Evolutionary conservation across 352 stramenopile genomes (phyloP), one percentile per base, ranked within the genome.

Genomic region (Globisporangium camurandrum): DNA sequence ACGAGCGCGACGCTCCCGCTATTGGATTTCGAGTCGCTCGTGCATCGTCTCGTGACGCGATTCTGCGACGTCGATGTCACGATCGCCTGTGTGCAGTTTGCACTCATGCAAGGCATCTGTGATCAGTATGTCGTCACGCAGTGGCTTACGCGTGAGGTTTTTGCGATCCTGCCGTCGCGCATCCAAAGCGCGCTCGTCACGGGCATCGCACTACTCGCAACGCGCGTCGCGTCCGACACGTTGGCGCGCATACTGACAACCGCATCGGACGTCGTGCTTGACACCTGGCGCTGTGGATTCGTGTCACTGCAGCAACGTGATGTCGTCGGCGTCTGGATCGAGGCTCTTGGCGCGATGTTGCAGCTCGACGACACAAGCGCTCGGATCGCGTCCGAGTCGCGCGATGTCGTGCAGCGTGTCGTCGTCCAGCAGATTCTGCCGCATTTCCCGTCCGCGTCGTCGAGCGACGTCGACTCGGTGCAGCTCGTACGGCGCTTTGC

Each of bases 31-130:
- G 46, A 51, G 27, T 50, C 51, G 28, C 9, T 59, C 5, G 17
- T 41, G 36, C 16, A 22, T 24, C 36, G 17, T 24, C n/a, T 59
- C 26, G 39, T 52, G 36, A 53, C 52, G 27, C 52, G 47, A 4
- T 49, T 49, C 44, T 49, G 44, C 9, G 36, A 59, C 23, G 46
- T 48, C 28, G 51, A 65, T 23, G 50, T 54, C 4, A 75, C 51
- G 23, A 17, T 53, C 8, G 39, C 45, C 11, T 73, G 61, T 42
- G 28, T 77, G 50, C 45, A 52, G 26, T 68, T 77, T 20, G 57
- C 64, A n/a, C 56, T 49, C 26, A 68, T 64, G 36, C n/a, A 37
- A 24, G 44, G 28, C 44, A 39, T 49, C 19, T 53, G 37, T 17
- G 37, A 53, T 31, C 45, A 67, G 24, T 57, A 52, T 24, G 53